phyloP scores from a whole-genome alignment of 208 protist species.

The Leishmania turanica region DNA sequence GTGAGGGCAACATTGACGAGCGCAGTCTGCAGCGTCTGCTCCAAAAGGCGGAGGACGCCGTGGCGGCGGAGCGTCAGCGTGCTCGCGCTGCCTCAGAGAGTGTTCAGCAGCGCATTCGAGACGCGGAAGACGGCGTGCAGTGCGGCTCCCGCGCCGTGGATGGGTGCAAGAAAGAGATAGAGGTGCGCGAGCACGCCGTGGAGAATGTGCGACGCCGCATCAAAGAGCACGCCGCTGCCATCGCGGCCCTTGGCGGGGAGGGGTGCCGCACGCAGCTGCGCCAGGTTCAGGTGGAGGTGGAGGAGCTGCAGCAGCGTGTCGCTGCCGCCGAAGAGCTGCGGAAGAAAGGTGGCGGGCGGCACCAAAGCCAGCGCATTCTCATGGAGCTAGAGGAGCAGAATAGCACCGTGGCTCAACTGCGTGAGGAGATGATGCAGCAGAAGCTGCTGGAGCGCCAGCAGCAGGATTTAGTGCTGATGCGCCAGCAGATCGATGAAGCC shows the following conservation, averaged over 20 bases:
- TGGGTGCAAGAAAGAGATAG: slow-evolving; percentile 57
- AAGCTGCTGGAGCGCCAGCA: slow-evolving; percentile 42
- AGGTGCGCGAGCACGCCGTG: slow-evolving; percentile 45
- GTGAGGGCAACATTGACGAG: slow-evolving; percentile 56
- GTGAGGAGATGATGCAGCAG: slow-evolving; percentile 53
- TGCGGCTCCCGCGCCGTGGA: slow-evolving; percentile 44
- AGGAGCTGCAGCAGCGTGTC: slow-evolving; percentile 49
- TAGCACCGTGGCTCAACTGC: slow-evolving; percentile 41
- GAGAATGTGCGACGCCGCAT: slow-evolving; percentile 18
- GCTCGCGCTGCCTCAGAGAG: neutral
- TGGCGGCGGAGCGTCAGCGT: slow-evolving; percentile 14
- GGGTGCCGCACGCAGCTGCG: slow-evolving; percentile 18
- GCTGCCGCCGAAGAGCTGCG: slow-evolving; percentile 50
- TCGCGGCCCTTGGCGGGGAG: slow-evolving; percentile 21
- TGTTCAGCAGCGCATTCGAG: slow-evolving; percentile 10
- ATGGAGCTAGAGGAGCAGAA: slow-evolving; percentile 61
- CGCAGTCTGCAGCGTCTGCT: slow-evolving; percentile 34
- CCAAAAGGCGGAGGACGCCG: slow-evolving; percentile 30
- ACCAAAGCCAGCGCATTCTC: slow-evolving; percentile 45
- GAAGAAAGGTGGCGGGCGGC: slow-evolving; percentile 34
- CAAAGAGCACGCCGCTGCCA: slow-evolving; percentile 23
- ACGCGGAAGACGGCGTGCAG: slow-evolving; percentile 36
- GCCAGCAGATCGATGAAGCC: slow-evolving; percentile 43
- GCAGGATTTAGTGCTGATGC: slow-evolving; percentile 46
- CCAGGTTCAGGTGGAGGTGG: slow-evolving; percentile 34